These are phyloP conservation scores for Podospora fimiseda DNA, from an alignment of 495 filamentous ascomycete species.

Conservation along the genomic window DNA sequence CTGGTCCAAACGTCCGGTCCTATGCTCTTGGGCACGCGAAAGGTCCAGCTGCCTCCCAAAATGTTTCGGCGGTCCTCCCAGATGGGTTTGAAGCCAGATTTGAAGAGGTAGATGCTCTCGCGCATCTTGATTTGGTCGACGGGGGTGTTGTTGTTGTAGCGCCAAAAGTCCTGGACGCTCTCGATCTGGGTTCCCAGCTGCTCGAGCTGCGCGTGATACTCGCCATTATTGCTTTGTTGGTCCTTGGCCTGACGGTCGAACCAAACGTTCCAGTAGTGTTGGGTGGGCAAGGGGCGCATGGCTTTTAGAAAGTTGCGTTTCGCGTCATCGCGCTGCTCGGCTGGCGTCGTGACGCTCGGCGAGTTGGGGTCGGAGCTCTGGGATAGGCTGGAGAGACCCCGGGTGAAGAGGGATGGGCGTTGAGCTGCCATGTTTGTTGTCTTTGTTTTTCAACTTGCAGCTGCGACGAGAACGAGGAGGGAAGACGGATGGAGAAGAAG, in stretches of 20 bases:
- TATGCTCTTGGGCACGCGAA: slow-evolving; percentile 68
- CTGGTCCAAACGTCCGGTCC: slow-evolving; percentile 75
- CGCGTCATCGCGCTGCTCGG: slow-evolving; percentile 52
- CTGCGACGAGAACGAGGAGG: background rate
- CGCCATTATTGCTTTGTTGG: slow-evolving; percentile 12
- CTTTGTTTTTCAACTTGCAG: too few relatives aligned
- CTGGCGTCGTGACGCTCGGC: slow-evolving; percentile 44
- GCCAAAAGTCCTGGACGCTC: slow-evolving; percentile 78
- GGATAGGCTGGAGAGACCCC: slow-evolving; percentile 46
- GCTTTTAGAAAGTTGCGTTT: slow-evolving; percentile 55
- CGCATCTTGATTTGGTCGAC: slow-evolving; percentile 67
- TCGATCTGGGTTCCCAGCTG: slow-evolving; percentile 62
- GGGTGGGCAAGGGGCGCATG: slow-evolving; percentile 52
- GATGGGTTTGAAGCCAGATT: slow-evolving; percentile 73
- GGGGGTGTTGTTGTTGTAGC: slow-evolving; percentile 83
- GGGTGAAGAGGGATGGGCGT: slow-evolving; percentile 48
- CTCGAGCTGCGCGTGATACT: slow-evolving; percentile 60
- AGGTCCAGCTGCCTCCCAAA: slow-evolving; percentile 78
- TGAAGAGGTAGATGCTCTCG: slow-evolving; percentile 84
- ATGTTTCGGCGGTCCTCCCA: slow-evolving; percentile 88
- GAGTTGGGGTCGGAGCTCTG: slow-evolving; percentile 46
- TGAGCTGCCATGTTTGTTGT: slow-evolving; percentile 33
- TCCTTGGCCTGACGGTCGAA: slow-evolving; percentile 42
- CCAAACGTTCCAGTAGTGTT: slow-evolving; percentile 57
- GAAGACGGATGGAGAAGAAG: background rate